A percentile compares a stretch with the other conserved stretches of the same genome.
Evolutionary conservation across 176 grass and related monocot genomes (phyloP).

Genomic region (Cenchrus fungigraminus): DNA sequence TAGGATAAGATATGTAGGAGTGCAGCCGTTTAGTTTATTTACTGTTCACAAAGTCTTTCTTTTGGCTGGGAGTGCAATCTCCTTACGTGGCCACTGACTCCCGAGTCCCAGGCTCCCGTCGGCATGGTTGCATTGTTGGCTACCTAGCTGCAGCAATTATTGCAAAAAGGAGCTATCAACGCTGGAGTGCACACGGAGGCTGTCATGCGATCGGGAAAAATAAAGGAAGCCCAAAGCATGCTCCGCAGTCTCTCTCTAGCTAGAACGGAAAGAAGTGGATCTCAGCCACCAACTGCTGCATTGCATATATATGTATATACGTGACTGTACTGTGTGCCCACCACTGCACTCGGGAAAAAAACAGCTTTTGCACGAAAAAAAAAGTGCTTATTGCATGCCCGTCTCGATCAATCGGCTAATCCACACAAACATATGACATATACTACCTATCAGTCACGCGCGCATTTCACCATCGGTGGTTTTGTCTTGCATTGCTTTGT

Average conservation of each 20-base stretch:
- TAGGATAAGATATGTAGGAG: not conserved
- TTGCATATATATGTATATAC: not conserved
- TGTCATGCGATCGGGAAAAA: not conserved
- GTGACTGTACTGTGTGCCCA: not conserved
- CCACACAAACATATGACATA: too few relatives aligned
- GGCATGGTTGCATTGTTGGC: not conserved
- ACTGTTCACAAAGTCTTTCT: too few relatives aligned
- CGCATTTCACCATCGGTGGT: too few relatives aligned
- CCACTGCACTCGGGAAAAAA: not conserved
- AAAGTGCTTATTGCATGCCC: not conserved
- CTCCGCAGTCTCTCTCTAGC: not conserved
- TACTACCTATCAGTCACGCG: too few relatives aligned
- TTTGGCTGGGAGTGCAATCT: slow-evolving; percentile 11
- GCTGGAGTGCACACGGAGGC: too few relatives aligned
- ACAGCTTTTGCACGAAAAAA: not conserved
- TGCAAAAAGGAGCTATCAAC: not conserved
- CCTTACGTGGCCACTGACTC: slow-evolving; percentile 31
- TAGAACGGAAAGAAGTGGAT: slow-evolving; percentile 10
- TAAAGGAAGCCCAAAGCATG: not conserved
- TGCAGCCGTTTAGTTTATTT: not conserved
- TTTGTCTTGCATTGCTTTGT: too few relatives aligned
- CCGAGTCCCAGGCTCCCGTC: not conserved
- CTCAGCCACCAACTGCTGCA: not conserved
- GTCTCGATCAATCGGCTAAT: not conserved
- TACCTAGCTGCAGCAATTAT: slow-evolving; percentile 2